Evolutionary conservation across 1,284 basidiomycete genomes (phyloP), one percentile per base, ranked within the genome.

Genomic region (Ceratobasidium sp.): DNA sequence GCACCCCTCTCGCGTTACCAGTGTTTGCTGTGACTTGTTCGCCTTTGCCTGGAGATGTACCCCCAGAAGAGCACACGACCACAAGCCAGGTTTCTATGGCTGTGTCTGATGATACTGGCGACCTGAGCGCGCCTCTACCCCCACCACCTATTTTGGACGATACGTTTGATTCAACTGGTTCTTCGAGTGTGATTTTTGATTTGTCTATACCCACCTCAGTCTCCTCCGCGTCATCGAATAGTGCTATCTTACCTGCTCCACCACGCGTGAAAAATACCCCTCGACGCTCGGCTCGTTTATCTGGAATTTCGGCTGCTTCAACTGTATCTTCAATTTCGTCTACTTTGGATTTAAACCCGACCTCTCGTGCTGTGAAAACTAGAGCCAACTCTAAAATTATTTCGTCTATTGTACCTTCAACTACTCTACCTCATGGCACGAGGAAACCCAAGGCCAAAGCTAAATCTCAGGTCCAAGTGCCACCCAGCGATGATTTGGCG

Each of bases 261-360:
- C 16, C 60, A 46, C 49, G 23, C 21, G 47, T 50, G 14, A 13
- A 50, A 27, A 11, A 64, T 64, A 64, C 60, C 60, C 60, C 60
- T 13, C 60, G 60, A 54, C 60, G 60, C 36, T 64, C 60, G 29
- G 42, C 60, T 19, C 60, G 60, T 25, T 50, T 64, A 52, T 64
- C 60, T 64, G 60, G 60, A 64, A 53, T 50, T 64, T 39, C 39
- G n/a, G 47, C 47, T 27, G 27, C 27, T 39, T 54, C 52, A 23
- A 39, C 49, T 64, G 60, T 64, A 64, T 64, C 50, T 54, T 64
- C 60, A 41, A 54, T 13, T 54, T 42, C 50, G 47, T 33, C 58
- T 23, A 14, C 49, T 46, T 21, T 4, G 16, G 42, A 16, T 46
- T 21, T 46, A 46, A 36, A 36, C 33, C 11, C 33, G 19, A 46